Evolutionary conservation across 2,329 filamentous ascomycete genomes (phyloP).

Genomic region (Calonectria henricotiae): DNA sequence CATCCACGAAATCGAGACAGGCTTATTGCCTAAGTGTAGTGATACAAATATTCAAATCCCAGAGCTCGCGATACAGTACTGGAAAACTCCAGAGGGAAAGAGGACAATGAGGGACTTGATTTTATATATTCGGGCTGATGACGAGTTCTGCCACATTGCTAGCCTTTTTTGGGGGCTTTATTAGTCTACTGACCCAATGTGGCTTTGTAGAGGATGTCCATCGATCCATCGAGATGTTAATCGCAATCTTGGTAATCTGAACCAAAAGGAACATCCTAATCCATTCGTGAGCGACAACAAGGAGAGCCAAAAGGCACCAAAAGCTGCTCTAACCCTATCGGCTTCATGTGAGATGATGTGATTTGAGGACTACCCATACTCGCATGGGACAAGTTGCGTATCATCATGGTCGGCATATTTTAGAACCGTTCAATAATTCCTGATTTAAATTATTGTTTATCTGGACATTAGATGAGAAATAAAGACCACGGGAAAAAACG

Average conservation of each 20-base stretch:
- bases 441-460: no score
- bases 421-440: no score
- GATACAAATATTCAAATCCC: conserved; percentile 81
- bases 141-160: no score
- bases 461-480: no score
- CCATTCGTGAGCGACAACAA: conserved; percentile 91
- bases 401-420: no score
- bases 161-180: no score
- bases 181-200: no score
- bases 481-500: no score
- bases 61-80: conserved; percentile 90
- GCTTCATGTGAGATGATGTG: conserved; percentile 89
- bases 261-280: conserved; percentile 91
- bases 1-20: conserved; percentile 88
- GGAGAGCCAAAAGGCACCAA: conserved; percentile 74
- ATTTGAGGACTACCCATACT: conserved; percentile 61
- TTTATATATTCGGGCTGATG: conserved; percentile 88
- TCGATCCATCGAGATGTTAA: conserved; percentile 93
- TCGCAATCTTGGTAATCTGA: conserved; percentile 91
- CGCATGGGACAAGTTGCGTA: no score
- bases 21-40: conserved; percentile 86
- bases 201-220: conserved; percentile 79
- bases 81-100: conserved; percentile 90
- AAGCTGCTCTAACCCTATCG: conserved; percentile 77
- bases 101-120: conserved; percentile 90